Base-by-base conservation (phyloP, 805 yeast genomes). In the Saturnispora hagleri region DNA sequence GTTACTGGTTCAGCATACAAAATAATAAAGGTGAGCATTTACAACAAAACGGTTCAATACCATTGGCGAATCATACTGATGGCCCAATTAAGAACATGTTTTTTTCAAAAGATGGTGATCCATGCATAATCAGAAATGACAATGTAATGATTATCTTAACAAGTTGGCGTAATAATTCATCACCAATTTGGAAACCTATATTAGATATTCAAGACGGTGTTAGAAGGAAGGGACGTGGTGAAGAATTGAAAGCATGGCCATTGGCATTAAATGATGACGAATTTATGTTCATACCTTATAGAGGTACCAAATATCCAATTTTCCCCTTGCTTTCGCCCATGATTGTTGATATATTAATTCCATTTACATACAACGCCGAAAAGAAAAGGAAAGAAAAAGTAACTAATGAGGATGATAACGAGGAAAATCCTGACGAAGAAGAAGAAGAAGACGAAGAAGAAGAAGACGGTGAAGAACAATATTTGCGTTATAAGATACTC, bases 31-130 rank as follows among this genome's bases (percentile, higher is more conserved):
- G 70, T 8, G 64, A 60, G 46, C 68, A 64, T 51, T 59, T 63
- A 42, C 70, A 77, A 56, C 69, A 77, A 58, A 79, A 75, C 58
- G 65, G 69, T 36, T 61, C 76, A 4, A 56, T 79, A 27, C 83
- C 83, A 0, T 54, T 77, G 6, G 43, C 44, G 5, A 50, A 51
- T 9, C 48, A 50, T 27, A 44, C 45, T 18, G 68, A 51, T 18
- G 47, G 55, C 6, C 68, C 72, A 52, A 59, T 69, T 55, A 80
- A 78, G 56, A 84, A 90, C 2, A 64, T 87, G n/a, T 89, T 93
- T 62, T 93, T 91, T 72, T 84, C 88, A 43, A 82, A 83, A 44
- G 83, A 79, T 60, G 96, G 96, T 20, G 97, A 91, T 65, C 99
- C 99, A 1, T 86, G 93, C 56, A 65, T 90, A 6, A 85, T 83